Evolutionary conservation across 345 rosid species (phyloP).

Genomic region (Citrus sinensis): DVS_A1.0 CM039164.1:19470001-19470500

Average conservation of each 20-base stretch:
- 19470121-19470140: slow-evolving; percentile 19
- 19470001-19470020: background rate
- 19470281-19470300: background rate
- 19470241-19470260: slow-evolving; percentile 82
- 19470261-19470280: background rate
- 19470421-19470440: background rate
- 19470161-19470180: slow-evolving; percentile 88
- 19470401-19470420: background rate
- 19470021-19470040: background rate
- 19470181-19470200: slow-evolving; percentile 94
- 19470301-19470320: background rate
- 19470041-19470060: background rate
- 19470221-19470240: slow-evolving; percentile 99
- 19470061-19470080: background rate
- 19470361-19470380: background rate
- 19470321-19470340: background rate
- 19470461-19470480: slow-evolving; percentile 1
- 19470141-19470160: slow-evolving; percentile 96
- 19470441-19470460: background rate
- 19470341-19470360: background rate
- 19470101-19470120: too few relatives aligned
- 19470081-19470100: too few relatives aligned
- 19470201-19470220: slow-evolving; percentile 92
- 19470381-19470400: background rate
- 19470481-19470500: background rate